Percentiles rank a stretch among this genome's conserved stretches.
Conservation (phyloP, 2,329 filamentous ascomycete genomes). For the Madurella mycetomatis region DNA sequence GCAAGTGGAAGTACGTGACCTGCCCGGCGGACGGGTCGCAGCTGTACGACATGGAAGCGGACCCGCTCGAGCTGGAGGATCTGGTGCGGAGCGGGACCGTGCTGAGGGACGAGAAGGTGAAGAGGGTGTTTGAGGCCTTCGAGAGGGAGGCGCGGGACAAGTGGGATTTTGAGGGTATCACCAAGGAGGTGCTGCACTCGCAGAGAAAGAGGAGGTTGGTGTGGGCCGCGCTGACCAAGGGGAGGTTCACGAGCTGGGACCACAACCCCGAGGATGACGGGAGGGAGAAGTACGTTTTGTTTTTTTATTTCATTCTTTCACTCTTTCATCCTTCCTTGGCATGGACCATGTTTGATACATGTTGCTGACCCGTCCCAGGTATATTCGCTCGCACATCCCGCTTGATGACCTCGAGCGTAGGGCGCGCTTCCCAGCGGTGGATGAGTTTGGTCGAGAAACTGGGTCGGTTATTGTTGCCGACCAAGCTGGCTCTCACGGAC, state of each 20-base stretch:
- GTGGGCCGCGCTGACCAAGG: slow-evolving; percentile 73
- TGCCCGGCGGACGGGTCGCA: slow-evolving; percentile 81
- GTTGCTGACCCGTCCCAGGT: slow-evolving; percentile 44
- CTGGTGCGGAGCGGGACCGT: slow-evolving; percentile 44
- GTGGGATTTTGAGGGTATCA: slow-evolving; percentile 80
- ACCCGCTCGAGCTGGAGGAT: slow-evolving; percentile 75
- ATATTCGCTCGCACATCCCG: slow-evolving; percentile 78
- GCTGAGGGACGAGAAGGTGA: slow-evolving; percentile 39
- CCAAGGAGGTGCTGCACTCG: slow-evolving; percentile 65
- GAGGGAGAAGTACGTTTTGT: slow-evolving; percentile 54
- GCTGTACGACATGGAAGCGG: slow-evolving; percentile 72
- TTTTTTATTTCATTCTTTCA: too few species aligned
- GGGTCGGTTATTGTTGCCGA: slow-evolving; percentile 36
- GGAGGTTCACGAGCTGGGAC: slow-evolving; percentile 79
- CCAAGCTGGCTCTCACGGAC: slow-evolving; percentile 42
- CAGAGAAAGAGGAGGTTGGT: slow-evolving; percentile 76
- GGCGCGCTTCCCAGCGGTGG: slow-evolving; percentile 66
- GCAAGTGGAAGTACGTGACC: slow-evolving; percentile 84
- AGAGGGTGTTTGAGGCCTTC: slow-evolving; percentile 59
- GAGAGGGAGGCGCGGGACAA: slow-evolving; percentile 66
- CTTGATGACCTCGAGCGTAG: slow-evolving; percentile 75
- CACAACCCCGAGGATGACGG: slow-evolving; percentile 71
- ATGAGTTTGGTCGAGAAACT: slow-evolving; percentile 49
- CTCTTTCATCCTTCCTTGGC: not conserved
- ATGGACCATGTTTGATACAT: not conserved